Evolutionary conservation across 208 protist genomes (phyloP).

Genomic region (Trypanosoma conorhini): DNA sequence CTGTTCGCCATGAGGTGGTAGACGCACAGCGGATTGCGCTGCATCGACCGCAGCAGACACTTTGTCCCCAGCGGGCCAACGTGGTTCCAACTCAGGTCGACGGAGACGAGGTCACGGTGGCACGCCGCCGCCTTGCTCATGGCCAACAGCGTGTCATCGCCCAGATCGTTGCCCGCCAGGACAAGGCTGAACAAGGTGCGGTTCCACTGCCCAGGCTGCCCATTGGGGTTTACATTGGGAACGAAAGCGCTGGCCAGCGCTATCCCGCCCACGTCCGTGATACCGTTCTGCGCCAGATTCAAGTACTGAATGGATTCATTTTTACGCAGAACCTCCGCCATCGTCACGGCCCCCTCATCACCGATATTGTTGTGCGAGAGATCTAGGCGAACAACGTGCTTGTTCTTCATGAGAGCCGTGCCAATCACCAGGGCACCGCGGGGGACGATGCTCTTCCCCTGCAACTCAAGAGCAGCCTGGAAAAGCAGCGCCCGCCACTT

Average conservation of each 20-base stretch:
- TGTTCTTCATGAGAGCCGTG: constrained; percentile 66
- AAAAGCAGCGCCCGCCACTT: constrained; percentile 71
- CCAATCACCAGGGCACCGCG: constrained; percentile 73
- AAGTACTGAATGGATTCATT: constrained; percentile 67
- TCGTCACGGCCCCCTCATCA: constrained; percentile 66
- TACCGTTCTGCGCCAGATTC: constrained; percentile 78
- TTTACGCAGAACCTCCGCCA: constrained; percentile 64
- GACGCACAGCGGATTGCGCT: constrained; percentile 75
- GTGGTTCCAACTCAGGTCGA: constrained; percentile 84
- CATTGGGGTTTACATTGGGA: constrained; percentile 73
- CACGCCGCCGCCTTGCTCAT: constrained; percentile 87
- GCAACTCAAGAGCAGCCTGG: constrained; percentile 48
- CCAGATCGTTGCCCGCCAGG: constrained; percentile 63
- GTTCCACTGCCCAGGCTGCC: constrained; percentile 87
- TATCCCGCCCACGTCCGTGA: constrained; percentile 83
- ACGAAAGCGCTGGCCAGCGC: constrained; percentile 85
- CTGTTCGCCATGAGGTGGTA: constrained; percentile 76
- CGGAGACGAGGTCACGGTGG: constrained; percentile 67
- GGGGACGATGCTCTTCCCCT: constrained; percentile 51
- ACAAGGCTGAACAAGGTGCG: constrained; percentile 71
- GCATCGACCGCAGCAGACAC: constrained; percentile 68
- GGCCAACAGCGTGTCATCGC: constrained; percentile 82
- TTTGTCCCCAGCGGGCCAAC: constrained; percentile 81
- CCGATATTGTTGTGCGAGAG: constrained; percentile 74
- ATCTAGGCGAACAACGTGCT: constrained; percentile 56